Evolutionary conservation across 1,284 basidiomycete genomes (phyloP), one percentile per base, ranked within the genome.

Genomic region (Ustilago trichophora): DNA sequence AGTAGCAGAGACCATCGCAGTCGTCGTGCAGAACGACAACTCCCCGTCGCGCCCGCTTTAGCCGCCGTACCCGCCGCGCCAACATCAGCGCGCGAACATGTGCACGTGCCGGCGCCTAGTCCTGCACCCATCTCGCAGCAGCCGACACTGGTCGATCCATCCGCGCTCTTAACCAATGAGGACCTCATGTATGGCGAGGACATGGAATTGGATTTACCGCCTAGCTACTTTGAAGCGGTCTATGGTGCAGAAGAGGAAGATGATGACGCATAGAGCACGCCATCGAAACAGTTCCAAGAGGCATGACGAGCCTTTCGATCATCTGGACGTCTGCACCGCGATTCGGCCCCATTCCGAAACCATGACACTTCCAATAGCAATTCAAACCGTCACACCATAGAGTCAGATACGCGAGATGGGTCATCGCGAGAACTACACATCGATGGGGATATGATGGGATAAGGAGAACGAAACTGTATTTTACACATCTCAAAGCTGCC

Each of bases 221-320:
- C 76, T 3, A 74, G 72, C 37, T 78, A 78, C 50, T 78, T 75
- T 52, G 76, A 78, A 31, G 76, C 76, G 2, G 60, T 64, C 10
- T 36, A 64, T 15, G 60, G 60, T 5, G 54, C 34, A 15, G 60
- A 51, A 29, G 54, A 64, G 9, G 60, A 52, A 6, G 51, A 62
- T 3, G 51, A 54, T 15, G 44, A 52, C 16, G 49, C 25, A 11
- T 37, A 24, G 16, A 7, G n/a, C n/a, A n/a, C n/a, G n/a, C n/a
- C n/a, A n/a, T n/a, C n/a, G n/a, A n/a, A n/a, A n/a, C n/a, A n/a
- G n/a, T n/a, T n/a, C n/a, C n/a, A n/a, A n/a, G n/a, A n/a, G n/a
- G n/a, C n/a, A n/a, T n/a, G n/a, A n/a, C n/a, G n/a, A n/a, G n/a
- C n/a, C n/a, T n/a, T n/a, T n/a, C n/a, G n/a, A n/a, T n/a, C n/a